These are phyloP conservation scores for Butyriboletus appendiculatus DNA, from an alignment of 1,284 basidiomycete genomes.

Conservation along the genomic window DNA sequence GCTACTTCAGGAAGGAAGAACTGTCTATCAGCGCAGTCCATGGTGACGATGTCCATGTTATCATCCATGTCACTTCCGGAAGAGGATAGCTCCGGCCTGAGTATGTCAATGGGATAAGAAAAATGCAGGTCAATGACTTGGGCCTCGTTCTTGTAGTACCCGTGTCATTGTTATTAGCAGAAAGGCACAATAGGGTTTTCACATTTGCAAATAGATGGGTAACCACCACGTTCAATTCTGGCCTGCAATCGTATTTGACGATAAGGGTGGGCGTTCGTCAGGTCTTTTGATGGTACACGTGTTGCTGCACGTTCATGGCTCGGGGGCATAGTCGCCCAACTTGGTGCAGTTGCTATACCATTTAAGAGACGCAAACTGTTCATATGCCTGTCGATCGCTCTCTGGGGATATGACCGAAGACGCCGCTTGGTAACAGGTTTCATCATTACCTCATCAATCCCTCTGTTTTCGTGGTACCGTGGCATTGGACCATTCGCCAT, in stretches of 20 bases:
- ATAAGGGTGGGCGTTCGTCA: slow-evolving; percentile 23
- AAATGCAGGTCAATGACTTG: background rate
- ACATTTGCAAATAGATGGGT: slow-evolving; percentile 20
- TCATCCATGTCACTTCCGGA: slow-evolving; percentile 2
- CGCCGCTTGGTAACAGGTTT: slow-evolving; percentile 12
- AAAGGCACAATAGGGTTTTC: slow-evolving; percentile 5
- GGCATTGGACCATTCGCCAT: slow-evolving; percentile 15
- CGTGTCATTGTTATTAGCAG: background rate
- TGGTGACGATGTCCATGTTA: slow-evolving; percentile 10
- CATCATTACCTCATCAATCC: slow-evolving; percentile 23
- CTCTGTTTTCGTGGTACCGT: slow-evolving; percentile 12
- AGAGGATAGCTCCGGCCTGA: background rate
- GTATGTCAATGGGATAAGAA: background rate
- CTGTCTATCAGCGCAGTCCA: slow-evolving; percentile 13
- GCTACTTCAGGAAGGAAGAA: slow-evolving; percentile 23
- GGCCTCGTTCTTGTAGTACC: background rate
- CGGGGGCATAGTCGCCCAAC: background rate
- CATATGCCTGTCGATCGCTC: slow-evolving; percentile 27
- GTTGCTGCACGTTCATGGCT: slow-evolving; percentile 15
- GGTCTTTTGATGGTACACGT: slow-evolving; percentile 24
- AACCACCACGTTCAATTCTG: slow-evolving; percentile 6
- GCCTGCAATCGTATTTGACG: slow-evolving; percentile 26
- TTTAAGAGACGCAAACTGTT: slow-evolving; percentile 10
- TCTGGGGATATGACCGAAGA: slow-evolving; percentile 25
- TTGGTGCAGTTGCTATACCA: slow-evolving; percentile 4